These are phyloP conservation scores for Dactylis glomerata DNA, from an alignment of 176 grass and related monocot species.

Conservation along the genomic window DNA sequence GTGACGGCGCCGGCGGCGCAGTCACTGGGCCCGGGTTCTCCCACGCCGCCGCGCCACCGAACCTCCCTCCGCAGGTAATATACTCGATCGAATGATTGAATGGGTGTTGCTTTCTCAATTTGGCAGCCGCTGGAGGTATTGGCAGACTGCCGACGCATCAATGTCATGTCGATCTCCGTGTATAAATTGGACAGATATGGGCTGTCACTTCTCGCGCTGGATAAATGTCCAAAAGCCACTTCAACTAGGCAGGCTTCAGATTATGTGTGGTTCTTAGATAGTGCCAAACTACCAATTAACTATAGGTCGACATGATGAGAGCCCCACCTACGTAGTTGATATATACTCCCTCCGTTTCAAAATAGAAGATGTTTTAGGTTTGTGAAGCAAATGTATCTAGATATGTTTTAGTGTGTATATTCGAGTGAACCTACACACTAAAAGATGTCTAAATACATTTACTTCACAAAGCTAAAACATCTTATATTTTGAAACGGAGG, in stretches of 20 bases:
- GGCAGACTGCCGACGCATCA: background rate
- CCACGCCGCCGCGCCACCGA: background rate
- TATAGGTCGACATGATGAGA: background rate
- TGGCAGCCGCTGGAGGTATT: background rate
- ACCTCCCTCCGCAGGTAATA: constrained; percentile 23
- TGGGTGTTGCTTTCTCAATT: constrained; percentile 29
- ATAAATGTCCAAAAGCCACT: constrained; percentile 18
- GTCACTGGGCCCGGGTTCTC: background rate
- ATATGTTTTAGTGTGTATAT: too few species aligned
- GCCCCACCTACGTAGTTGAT: background rate
- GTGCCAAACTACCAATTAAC: background rate
- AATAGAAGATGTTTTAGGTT: too few species aligned
- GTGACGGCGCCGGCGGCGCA: background rate
- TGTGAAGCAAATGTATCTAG: too few species aligned
- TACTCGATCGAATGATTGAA: background rate
- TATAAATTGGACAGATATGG: constrained; percentile 8
- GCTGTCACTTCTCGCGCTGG: constrained; percentile 17
- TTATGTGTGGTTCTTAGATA: constrained; percentile 13
- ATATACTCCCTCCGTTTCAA: too few species aligned
- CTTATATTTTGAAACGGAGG: too few species aligned
- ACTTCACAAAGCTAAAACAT: too few species aligned
- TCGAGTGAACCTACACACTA: too few species aligned
- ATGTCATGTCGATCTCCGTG: constrained; percentile 17
- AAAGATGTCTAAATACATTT: too few species aligned
- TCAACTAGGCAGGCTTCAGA: background rate